Base-by-base conservation (phyloP, 169 alveolate genomes). In the Neospora caninum region DNA sequence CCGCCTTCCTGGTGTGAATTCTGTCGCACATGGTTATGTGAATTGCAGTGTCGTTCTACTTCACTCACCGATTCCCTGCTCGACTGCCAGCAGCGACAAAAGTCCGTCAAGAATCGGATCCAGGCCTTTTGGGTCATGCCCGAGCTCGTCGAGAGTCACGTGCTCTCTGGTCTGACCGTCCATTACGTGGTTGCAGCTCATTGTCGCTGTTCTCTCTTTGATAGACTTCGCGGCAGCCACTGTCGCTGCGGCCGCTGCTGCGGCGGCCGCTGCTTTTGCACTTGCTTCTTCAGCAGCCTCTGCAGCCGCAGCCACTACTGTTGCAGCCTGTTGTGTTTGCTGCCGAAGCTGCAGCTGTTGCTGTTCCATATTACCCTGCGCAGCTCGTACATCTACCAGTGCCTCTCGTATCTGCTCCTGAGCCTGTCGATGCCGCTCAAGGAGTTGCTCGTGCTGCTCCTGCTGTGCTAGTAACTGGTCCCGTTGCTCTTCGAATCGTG, bases 371-470 rank as follows among this genome's bases (percentile, higher is more conserved):
- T 36, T 36, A 27, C 41, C 69, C 34, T 42, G 89, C 67, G 39
- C 69, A 29, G n/a, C 41, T 22, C 89, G 67, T 31, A 82, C 41
- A 38, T 43, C 38, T 1, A 6, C 89, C 36, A 82, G 39, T 9
- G 36, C 89, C 41, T 38, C 64, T 18, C 41, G 43, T 42, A 82
- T 36, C 38, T 82, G 67, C 39, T 82, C 67, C 69, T 82, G 53
- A 22, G 89, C 38, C 34, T 22, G 43, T 36, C 39, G 89, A 18
- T 82, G 89, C 41, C 67, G n/a, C 89, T 82, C 69, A 9, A 41
- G 89, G 25, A 82, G 67, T 49, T 82, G 43, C 64, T 39, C 89
- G 20, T 82, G 89, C 31, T 43, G 89, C 69, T 36, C 64, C 67
- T 82, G 64, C 89, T 82, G 89, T n/a, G 10, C 64, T 4, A 6